Percentiles rank a stretch among this genome's conserved stretches.
Evolutionary conservation across 768 basidiomycete genomes (phyloP).

Genomic region (Albatrellus ellisii): DNA sequence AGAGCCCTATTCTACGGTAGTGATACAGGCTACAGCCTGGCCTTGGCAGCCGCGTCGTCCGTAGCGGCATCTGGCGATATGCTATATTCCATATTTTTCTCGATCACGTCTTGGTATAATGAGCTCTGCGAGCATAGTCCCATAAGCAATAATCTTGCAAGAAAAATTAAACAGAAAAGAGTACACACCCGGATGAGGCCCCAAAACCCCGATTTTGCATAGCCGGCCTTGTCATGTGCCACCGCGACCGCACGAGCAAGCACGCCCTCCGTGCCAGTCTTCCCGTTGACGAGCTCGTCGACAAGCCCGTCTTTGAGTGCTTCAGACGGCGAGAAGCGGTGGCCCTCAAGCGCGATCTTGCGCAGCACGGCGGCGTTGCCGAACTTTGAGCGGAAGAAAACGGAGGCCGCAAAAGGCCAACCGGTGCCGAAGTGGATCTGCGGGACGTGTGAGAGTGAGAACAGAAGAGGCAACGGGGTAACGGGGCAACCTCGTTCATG

Average conservation of each 20-base stretch:
- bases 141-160: not conserved
- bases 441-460: too few relatives aligned
- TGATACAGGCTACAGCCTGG: conserved; percentile 21
- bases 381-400: conserved; percentile 51
- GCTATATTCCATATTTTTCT: conserved; percentile 24
- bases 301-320: conserved; percentile 53
- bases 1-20: too few relatives aligned
- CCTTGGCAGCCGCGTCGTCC: conserved; percentile 39
- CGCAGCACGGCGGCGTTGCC: conserved; percentile 44
- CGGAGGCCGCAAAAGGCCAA: conserved; percentile 61
- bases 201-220: conserved; percentile 52
- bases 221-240: conserved; percentile 35
- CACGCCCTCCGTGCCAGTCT: conserved; percentile 44
- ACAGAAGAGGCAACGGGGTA: too few relatives aligned
- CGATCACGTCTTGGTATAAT: conserved; percentile 45
- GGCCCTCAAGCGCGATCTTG: conserved; percentile 68
- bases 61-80: conserved; percentile 22
- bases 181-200: conserved; percentile 52
- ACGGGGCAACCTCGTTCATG: conserved; percentile 98
- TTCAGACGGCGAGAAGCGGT: conserved; percentile 65
- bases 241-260: conserved; percentile 51
- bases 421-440: conserved; percentile 71
- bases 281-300: conserved; percentile 53
- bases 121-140: too few relatives aligned
- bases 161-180: not conserved